Percentiles rank a stretch among this genome's conserved stretches.
Evolutionary conservation across 305 asterid species (phyloP).

Genomic region (Rubia peregrina): DNA sequence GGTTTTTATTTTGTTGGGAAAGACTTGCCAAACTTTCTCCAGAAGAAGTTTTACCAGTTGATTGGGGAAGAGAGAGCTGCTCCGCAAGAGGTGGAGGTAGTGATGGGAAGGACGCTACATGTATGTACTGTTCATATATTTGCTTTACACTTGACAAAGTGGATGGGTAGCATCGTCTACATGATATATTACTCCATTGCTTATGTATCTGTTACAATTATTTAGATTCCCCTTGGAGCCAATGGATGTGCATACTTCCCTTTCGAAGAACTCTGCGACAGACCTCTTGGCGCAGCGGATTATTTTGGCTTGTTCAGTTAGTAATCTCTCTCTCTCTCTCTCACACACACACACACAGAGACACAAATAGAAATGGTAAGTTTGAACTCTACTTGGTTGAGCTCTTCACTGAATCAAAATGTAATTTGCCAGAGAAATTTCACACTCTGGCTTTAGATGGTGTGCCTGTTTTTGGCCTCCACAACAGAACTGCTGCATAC

Average conservation of each 20-base stretch:
- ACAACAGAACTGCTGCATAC: slow-evolving; percentile 77
- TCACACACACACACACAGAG: neutral
- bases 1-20: slow-evolving; percentile 79
- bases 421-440: slow-evolving; percentile 50
- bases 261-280: slow-evolving; percentile 82
- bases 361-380: neutral
- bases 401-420: slow-evolving; percentile 4
- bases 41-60: slow-evolving; percentile 64
- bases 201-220: slow-evolving; percentile 12
- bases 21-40: slow-evolving; percentile 52
- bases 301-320: slow-evolving; percentile 84
- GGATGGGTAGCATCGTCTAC: slow-evolving; percentile 4
- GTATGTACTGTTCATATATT: slow-evolving; percentile 26
- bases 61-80: slow-evolving; percentile 53
- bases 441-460: slow-evolving; percentile 94
- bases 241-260: slow-evolving; percentile 84
- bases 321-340: slow-evolving; percentile 15
- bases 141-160: slow-evolving; percentile 4
- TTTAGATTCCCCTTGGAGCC: slow-evolving; percentile 76
- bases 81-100: slow-evolving; percentile 85
- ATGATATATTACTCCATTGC: neutral
- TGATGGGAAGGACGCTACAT: slow-evolving; percentile 89
- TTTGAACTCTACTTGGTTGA: neutral
- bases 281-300: slow-evolving; percentile 97
- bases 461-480: slow-evolving; percentile 74